A percentile compares a stretch with the other conserved stretches of the same genome.
Evolutionary conservation across 2,329 filamentous ascomycete species (phyloP).

Genomic region (Biscogniauxia marginata): DNA sequence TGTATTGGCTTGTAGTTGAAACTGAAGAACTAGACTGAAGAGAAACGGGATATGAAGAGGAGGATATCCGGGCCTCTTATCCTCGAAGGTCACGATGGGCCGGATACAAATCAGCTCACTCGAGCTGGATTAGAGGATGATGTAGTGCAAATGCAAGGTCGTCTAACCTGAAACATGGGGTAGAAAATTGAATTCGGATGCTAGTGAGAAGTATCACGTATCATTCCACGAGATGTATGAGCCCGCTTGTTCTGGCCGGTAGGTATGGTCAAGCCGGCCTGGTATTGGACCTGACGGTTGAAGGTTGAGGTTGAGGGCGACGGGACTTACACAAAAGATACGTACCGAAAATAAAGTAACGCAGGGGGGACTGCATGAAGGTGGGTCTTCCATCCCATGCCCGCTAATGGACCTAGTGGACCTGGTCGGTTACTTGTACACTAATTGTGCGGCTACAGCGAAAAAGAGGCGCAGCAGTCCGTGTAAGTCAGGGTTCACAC

Average conservation of each 20-base stretch:
- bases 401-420: no score
- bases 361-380: conserved; percentile 6
- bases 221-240: conserved; percentile 18
- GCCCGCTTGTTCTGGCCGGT: conserved; percentile 18
- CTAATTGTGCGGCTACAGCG: not conserved
- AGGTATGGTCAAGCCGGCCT: conserved; percentile 17
- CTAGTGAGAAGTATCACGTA: conserved; percentile 19
- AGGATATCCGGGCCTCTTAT: conserved; percentile 34
- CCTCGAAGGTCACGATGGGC: conserved; percentile 28
- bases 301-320: conserved; percentile 11
- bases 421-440: no score
- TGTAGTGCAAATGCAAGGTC: conserved; percentile 21
- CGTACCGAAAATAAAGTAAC: conserved; percentile 22
- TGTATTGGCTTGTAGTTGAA: conserved; percentile 31
- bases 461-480: not conserved
- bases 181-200: conserved; percentile 21
- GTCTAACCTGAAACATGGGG: conserved; percentile 35
- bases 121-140: conserved; percentile 15
- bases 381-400: no score
- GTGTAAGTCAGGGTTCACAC: conserved; percentile 3
- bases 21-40: conserved; percentile 28
- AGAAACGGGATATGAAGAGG: conserved; percentile 21
- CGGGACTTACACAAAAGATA: conserved; percentile 10
- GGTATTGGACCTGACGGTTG: conserved; percentile 11
- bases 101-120: conserved; percentile 29